Percentiles rank a stretch among this genome's conserved stretches.
Conservation (phyloP, 208 protist genomes). For the Acanthamoeba culbertsoni region DNA sequence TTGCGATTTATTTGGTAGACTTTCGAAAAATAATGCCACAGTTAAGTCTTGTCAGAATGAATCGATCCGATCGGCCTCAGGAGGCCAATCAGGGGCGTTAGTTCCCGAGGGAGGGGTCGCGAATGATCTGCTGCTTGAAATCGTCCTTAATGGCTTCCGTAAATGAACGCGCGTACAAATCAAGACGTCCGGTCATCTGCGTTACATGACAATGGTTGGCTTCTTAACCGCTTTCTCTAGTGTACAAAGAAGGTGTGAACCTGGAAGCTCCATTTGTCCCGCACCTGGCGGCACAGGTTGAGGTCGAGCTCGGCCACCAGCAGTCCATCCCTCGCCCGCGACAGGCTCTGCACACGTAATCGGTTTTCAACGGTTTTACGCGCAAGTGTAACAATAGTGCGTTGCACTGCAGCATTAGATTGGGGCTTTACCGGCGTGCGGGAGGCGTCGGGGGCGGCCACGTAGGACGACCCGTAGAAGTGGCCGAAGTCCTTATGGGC, state of each 20-base stretch:
- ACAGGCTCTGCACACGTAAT: slow-evolving; percentile 72
- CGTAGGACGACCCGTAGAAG: slow-evolving; percentile 88
- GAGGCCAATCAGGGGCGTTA: too few relatives aligned
- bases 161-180: slow-evolving; percentile 80
- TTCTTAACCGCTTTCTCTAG: background rate
- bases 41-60: too few relatives aligned
- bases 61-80: too few relatives aligned
- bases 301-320: slow-evolving; percentile 88
- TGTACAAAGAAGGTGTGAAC: slow-evolving; percentile 34
- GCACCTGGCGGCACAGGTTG: slow-evolving; percentile 85
- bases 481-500: slow-evolving; percentile 91
- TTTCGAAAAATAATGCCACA: too few relatives aligned
- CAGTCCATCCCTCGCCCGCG: slow-evolving; percentile 82
- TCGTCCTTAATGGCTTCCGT: slow-evolving; percentile 71
- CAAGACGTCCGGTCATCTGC: slow-evolving; percentile 75
- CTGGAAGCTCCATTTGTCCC: slow-evolving; percentile 88
- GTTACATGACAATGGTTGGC: too few relatives aligned
- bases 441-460: slow-evolving; percentile 82
- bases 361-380: background rate
- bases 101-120: slow-evolving; percentile 55
- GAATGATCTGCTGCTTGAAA: slow-evolving; percentile 82
- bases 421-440: slow-evolving; percentile 78
- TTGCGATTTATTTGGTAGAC: too few relatives aligned
- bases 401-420: background rate
- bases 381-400: background rate